Evolutionary conservation across 305 asterid species (phyloP), one percentile per base, ranked within the genome.

Genomic region (Solanum aculeatissimum): DNA sequence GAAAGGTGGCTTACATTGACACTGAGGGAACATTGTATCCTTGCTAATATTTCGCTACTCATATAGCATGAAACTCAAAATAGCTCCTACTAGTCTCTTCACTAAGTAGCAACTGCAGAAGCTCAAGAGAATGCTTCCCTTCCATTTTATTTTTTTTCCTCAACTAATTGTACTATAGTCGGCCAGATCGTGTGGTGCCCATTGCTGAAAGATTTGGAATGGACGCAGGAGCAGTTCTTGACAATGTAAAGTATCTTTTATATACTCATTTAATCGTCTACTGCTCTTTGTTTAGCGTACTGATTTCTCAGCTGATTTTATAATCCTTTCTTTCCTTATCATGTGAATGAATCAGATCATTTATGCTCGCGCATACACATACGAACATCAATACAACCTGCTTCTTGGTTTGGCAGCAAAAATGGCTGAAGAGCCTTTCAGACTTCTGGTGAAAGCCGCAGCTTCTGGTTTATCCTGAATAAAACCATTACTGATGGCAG

Each of bases 351-450:
- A 84, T 35, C 66, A 97, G 99, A 97, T 97, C 90, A 95, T 97
- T 55, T 95, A 96, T 87, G 98, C 99, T 69, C 99, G 99, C 62
- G 99, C 99, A 49, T 96, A 96, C 92, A 95, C 99, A 81, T 96
- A 96, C 18, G 99, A 96, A 89, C 99, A 96, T 88, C 99, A 96
- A 86, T 95, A 93, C 94, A 97, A 93, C 92, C 91, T 97, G 85
- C 99, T 97, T 86, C 95, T 97, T 83, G 97, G 98, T 74, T 93
- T 97, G 84, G 99, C 98, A 83, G 99, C 99, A 75, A 97, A 97
- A 91, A 97, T 97, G 99, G 97, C 99, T 87, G 99, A 97, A 92
- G 99, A 97, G 89, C 99, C 99, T 71, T 97, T 97, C 90, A 91
- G 95, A 84, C 95, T 97, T 83, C 87, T 95, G 96, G 99, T 97